Conservation (phyloP, 2,329 filamentous ascomycete genomes). For the Domatiomyces globalis region DNA sequence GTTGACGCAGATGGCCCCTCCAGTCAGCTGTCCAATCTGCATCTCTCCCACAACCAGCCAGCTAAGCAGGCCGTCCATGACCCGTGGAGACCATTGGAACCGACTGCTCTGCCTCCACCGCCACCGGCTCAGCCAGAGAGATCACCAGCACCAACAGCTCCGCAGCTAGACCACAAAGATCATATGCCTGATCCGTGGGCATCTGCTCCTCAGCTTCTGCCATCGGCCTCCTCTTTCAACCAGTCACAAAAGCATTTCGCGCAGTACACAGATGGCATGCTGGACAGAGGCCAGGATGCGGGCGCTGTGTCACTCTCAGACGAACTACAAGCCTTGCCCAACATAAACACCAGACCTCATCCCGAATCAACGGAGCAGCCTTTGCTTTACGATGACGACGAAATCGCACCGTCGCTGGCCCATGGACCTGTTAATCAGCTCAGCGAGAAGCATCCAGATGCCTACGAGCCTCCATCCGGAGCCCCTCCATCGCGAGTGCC, state of each 20-base stretch:
- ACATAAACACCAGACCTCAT: slow-evolving; percentile 1
- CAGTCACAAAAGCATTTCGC: slow-evolving; percentile 13
- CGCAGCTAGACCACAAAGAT: slow-evolving; percentile 5
- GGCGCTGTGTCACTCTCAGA: slow-evolving; percentile 9
- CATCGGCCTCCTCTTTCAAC: slow-evolving; percentile 11
- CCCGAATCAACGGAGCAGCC: slow-evolving; percentile 5
- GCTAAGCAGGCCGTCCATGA: slow-evolving; percentile 1
- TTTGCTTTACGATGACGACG: slow-evolving; percentile 14
- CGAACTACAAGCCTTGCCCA: slow-evolving; percentile 9
- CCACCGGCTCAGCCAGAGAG: slow-evolving; percentile 8
- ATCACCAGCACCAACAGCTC: slow-evolving; percentile 8
- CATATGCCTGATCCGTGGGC: slow-evolving; percentile 11
- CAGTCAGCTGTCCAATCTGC: neutral
- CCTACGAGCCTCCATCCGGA: slow-evolving; percentile 3
- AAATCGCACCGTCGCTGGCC: slow-evolving; percentile 9
- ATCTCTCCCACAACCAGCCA: slow-evolving; percentile 2
- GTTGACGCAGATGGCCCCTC: neutral
- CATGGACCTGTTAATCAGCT: slow-evolving; percentile 3
- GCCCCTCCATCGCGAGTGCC: slow-evolving; percentile 6
- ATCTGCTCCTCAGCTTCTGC: slow-evolving; percentile 3
- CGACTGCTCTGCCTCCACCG: slow-evolving; percentile 5
- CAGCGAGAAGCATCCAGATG: slow-evolving; percentile 2
- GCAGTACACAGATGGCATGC: slow-evolving; percentile 10
- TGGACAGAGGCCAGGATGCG: slow-evolving; percentile 11
- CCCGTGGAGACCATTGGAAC: slow-evolving; percentile 2